Base-by-base conservation (phyloP, 2,329 filamentous ascomycete species). In the Penicillium brevicompactum region DNA sequence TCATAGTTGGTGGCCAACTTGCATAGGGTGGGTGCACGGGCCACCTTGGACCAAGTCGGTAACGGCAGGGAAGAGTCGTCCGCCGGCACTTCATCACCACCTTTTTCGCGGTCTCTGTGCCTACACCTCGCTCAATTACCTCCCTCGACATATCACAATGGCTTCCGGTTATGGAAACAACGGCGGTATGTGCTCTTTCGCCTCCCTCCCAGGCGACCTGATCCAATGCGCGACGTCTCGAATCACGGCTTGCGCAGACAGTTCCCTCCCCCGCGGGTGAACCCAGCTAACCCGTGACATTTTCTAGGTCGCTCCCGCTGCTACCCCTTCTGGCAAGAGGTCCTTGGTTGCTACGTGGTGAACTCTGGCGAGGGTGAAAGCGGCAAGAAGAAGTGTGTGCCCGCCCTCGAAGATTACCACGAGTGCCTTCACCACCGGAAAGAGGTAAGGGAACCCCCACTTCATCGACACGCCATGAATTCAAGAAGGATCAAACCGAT, bases 251-350 rank as follows among this genome's bases (percentile, higher is more conserved):
- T 59, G 56, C 55, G 53, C 53, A 55, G 55, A 49, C 57, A 43
- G 51, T 61, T 56, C 51, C 54, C 50, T 55, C 45, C 51, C 52
- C 50, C 52, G 53, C 61, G 43, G 63, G 62, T 55, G 34, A 46
- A 46, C 31, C 42, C 54, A 46, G 62, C 67, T 70, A 63, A 71
- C 58, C 21, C 44, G 42, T 49, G 53, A 44, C 57, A 47, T 49
- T 53, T 46, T 52, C 37, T 69, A 88, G 86, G 86, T 70, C 84
- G 84, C 64, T 84, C 82, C 68, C 90, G 93, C 77, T 99, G 94
- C 87, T 97, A 96, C 82, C 91, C 92, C 73, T 99, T 97, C 86
- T 99, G 94, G 94, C 94, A 99, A 80, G 94, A 99, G 79, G 87
- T 97, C 64, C 89, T 99, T 74, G 92, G 92, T 70, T 99, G 94